Base-by-base conservation (phyloP, 768 basidiomycete genomes). In the Tephrocybe rancida region DNA sequence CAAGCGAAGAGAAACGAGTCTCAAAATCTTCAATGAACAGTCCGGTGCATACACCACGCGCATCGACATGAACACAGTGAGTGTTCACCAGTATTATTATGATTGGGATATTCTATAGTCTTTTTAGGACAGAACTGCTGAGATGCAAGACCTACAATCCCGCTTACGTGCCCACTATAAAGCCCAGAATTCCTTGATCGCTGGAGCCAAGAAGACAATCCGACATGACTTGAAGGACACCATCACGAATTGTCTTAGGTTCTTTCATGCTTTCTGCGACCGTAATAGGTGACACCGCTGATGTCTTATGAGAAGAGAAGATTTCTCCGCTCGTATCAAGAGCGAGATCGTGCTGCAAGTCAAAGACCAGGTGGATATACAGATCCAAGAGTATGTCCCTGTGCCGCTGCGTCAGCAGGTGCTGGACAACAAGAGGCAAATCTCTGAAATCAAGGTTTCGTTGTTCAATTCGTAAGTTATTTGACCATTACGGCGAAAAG, bases 381-480 rank as follows among this genome's bases (percentile, higher is more conserved):
- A 84, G 58, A 77, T 85, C 34, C 58, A 53, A 50, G 72, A 77
- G 21, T 70, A 80, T 58, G 68, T 85, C 45, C 81, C 82, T 1
- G 66, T 79, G 7, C 68, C 77, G 21, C 66, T 85, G 45, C 56
- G 70, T 16, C 61, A 79, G 53, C 81, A 83, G 59, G 67, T 66
- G 0, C 61, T 67, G 14, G 76, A 82, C 55, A 78, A 69, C 49
- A 73, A 73, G 52, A 65, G 66, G 46, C 74, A 78, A 51, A 58
- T 85, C 41, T 61, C 64, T 16, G 73, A 76, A 7, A 72, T 81
- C 42, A 72, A 71, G 54, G 67, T 70, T 27, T 78, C 82, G 9
- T 62, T 82, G 21, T 57, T 45, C 13, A 86, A 86, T 66, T 83
- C 83, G 85, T 86, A 56, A 57, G 81, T 75, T 13, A 29, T 37